Percentiles rank a stretch among this genome's conserved stretches.
phyloP scores from a whole-genome alignment of 2,329 filamentous ascomycete species.

The Colletotrichum navitas region DNA sequence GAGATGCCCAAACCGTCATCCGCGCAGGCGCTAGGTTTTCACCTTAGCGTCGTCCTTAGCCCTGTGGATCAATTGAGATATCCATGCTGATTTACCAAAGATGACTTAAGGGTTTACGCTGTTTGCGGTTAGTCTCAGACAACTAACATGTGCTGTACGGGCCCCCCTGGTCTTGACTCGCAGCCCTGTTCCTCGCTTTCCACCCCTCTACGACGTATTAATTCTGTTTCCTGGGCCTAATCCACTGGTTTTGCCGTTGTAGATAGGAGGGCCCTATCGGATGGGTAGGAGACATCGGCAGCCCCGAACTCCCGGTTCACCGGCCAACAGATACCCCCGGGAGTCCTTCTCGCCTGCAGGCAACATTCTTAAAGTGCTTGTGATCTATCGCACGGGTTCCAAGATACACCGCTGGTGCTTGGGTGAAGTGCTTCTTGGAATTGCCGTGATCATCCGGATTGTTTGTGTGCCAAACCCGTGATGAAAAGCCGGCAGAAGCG shows the following conservation, averaged over 20 bases:
- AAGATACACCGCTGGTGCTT: no score
- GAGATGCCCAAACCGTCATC: conserved; percentile 24
- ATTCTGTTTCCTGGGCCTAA: not conserved
- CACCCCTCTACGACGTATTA: not conserved
- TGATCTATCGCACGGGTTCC: no score
- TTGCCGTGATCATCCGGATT: not conserved
- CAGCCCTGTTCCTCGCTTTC: not conserved
- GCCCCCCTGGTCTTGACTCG: conserved; percentile 3
- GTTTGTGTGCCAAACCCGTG: not conserved
- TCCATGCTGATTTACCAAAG: conserved; percentile 6
- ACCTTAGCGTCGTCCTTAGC: conserved; percentile 25
- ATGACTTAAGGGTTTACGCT: conserved; percentile 19
- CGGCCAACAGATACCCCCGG: not conserved
- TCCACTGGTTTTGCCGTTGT: not conserved
- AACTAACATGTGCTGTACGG: not conserved
- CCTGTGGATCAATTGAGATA: not conserved
- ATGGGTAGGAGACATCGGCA: not conserved
- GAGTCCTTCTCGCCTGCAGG: not conserved
- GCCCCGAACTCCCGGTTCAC: not conserved
- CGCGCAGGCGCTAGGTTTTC: not conserved
- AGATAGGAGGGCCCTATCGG: not conserved
- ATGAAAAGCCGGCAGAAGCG: not conserved
- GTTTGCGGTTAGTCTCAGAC: conserved; percentile 25
- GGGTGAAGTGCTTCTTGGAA: not conserved
- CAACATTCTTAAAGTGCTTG: not conserved